Evolutionary conservation across 352 stramenopile species (phyloP).

Genomic region (Globisporangium perplexum): DNA sequence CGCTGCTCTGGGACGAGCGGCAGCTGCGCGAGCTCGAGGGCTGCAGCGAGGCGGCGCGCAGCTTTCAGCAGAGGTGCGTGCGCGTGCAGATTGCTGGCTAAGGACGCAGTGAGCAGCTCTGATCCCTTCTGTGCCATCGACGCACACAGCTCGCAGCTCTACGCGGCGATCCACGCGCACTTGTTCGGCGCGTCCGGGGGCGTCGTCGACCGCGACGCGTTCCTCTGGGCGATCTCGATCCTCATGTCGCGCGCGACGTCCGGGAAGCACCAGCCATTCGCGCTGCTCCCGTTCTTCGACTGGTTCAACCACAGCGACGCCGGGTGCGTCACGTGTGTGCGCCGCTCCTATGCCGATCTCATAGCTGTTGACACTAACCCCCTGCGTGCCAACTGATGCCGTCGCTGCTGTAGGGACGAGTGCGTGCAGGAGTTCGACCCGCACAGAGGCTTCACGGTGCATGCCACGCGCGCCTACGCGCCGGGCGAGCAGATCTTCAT

Average conservation of each 20-base stretch:
- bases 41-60: constrained; percentile 48
- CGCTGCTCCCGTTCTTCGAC: constrained; percentile 83
- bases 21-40: constrained; percentile 59
- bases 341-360: not conserved
- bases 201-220: constrained; percentile 49
- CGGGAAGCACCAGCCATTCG: constrained; percentile 65
- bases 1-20: constrained; percentile 59
- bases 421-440: constrained; percentile 57
- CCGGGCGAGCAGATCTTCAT: constrained; percentile 74
- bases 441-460: constrained; percentile 54
- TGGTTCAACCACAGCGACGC: constrained; percentile 77
- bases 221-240: constrained; percentile 79
- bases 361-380: not conserved
- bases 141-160: constrained; percentile 41
- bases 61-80: constrained; percentile 59
- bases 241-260: constrained; percentile 80
- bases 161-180: constrained; percentile 62
- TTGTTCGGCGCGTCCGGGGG: constrained; percentile 54
- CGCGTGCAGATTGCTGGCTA: not conserved
- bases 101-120: not conserved
- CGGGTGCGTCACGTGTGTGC: constrained; percentile 25
- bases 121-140: too few species aligned
- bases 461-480: constrained; percentile 49
- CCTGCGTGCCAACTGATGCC: not conserved
- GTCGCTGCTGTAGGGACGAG: constrained; percentile 31